These are phyloP conservation scores for Kodamaea kaohsiungensis DNA, from an alignment of 805 yeast genomes.

Conservation along the genomic window DNA sequence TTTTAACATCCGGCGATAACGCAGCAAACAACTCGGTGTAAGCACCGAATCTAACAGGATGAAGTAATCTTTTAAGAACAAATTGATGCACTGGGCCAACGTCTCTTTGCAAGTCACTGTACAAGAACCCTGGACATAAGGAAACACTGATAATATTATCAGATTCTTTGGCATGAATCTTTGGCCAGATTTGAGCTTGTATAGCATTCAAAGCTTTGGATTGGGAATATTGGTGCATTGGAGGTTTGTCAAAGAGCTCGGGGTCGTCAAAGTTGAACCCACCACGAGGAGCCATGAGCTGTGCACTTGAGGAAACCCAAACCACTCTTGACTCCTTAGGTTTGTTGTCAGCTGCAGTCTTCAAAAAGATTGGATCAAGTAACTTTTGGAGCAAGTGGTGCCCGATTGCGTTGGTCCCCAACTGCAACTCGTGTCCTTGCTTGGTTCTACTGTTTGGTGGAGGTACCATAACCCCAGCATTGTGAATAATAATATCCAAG, in stretches of 20 bases:
- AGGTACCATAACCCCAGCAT: slow-evolving; percentile 37
- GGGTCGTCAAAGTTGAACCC: slow-evolving; percentile 34
- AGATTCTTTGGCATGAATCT: neutral
- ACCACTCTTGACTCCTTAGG: slow-evolving; percentile 38
- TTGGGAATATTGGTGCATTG: slow-evolving; percentile 21
- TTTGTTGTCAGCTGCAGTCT: slow-evolving; percentile 28
- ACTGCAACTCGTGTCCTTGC: slow-evolving; percentile 48
- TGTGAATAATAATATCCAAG: slow-evolving; percentile 23
- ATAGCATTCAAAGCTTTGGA: slow-evolving; percentile 43
- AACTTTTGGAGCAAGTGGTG: slow-evolving; percentile 45
- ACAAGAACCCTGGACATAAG: slow-evolving; percentile 43
- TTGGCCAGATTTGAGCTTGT: slow-evolving; percentile 24
- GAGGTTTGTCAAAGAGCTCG: neutral
- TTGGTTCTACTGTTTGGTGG: slow-evolving; percentile 35
- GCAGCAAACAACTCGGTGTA: slow-evolving; percentile 45
- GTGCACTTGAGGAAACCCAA: slow-evolving; percentile 47
- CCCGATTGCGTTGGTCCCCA: slow-evolving; percentile 50
- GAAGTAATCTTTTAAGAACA: slow-evolving; percentile 13
- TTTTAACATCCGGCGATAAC: slow-evolving; percentile 37
- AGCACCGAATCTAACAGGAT: slow-evolving; percentile 39
- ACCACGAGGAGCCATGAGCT: slow-evolving; percentile 21
- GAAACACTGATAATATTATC: slow-evolving; percentile 30
- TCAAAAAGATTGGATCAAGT: slow-evolving; percentile 37
- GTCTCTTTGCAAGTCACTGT: slow-evolving; percentile 34
- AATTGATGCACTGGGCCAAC: slow-evolving; percentile 13